Conservation (phyloP, 495 filamentous ascomycete genomes). For the Aspergillus wentii region DNA sequence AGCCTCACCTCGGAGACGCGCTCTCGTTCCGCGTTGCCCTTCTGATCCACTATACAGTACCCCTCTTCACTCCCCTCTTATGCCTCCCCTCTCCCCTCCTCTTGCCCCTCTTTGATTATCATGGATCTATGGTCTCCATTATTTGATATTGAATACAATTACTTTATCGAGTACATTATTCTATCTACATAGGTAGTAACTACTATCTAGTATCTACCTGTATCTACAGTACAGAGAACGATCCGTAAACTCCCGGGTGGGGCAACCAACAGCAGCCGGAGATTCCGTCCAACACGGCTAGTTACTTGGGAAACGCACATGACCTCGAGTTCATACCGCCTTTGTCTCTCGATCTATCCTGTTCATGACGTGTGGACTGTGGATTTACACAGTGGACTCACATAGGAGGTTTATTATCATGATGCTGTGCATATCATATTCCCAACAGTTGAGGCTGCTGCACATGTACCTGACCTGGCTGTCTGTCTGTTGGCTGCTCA, state of each 20-base stretch:
- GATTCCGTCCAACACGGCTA: constrained; percentile 8
- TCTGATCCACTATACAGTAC: background rate
- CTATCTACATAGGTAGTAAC: background rate
- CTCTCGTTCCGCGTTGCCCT: constrained; percentile 15
- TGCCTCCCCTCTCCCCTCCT: no score
- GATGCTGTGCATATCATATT: background rate
- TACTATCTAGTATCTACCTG: background rate
- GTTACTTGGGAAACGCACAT: constrained; percentile 21
- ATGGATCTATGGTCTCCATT: background rate
- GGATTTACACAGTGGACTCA: background rate
- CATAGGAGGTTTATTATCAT: background rate
- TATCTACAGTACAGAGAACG: background rate
- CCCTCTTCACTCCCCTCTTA: no score
- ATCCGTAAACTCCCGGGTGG: constrained; percentile 15
- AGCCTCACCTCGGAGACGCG: constrained; percentile 25
- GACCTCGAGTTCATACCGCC: constrained; percentile 1
- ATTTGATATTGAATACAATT: background rate
- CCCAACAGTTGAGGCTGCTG: background rate
- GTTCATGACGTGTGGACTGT: background rate
- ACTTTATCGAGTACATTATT: background rate
- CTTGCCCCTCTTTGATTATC: no score
- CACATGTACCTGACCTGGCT: background rate
- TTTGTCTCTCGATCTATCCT: no score
- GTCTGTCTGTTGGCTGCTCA: background rate
- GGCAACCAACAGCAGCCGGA: no score